These are phyloP conservation scores for Hirsutella thompsonii DNA, from an alignment of 2,329 filamentous ascomycete species.

Conservation along the genomic window DNA sequence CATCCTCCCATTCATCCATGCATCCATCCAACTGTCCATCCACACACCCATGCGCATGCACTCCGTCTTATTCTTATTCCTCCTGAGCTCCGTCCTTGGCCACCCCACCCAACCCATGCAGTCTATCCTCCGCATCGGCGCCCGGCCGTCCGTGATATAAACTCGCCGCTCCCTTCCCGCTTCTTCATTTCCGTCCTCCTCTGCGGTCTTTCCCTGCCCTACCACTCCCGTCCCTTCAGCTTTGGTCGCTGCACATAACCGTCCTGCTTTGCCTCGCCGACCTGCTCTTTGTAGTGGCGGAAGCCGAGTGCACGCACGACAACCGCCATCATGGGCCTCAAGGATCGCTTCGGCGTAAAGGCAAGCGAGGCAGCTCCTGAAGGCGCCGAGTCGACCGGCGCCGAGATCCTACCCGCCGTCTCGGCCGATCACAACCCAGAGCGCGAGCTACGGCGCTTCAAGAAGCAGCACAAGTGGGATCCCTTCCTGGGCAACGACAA, in stretches of 20 bases:
- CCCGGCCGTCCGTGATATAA: neutral
- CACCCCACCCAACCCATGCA: neutral
- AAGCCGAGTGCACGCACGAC: neutral
- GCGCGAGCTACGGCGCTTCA: conserved; percentile 25
- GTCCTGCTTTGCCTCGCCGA: neutral
- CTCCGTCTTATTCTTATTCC: neutral
- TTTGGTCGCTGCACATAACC: no score
- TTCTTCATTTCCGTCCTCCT: neutral
- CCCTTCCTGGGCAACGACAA: conserved; percentile 41
- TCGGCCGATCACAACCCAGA: conserved; percentile 9
- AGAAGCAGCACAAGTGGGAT: conserved; percentile 40
- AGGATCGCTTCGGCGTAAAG: conserved; percentile 9
- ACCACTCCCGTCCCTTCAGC: neutral
- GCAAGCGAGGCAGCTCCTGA: conserved; percentile 6
- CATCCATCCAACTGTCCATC: no score
- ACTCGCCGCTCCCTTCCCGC: neutral
- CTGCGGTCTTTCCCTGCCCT: neutral
- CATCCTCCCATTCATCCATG: no score
- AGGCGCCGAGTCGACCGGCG: conserved; percentile 7
- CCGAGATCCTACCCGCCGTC: conserved; percentile 8
- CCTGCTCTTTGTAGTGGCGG: no score
- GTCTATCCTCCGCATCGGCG: neutral
- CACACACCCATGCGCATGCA: neutral
- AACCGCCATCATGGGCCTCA: conserved; percentile 9
- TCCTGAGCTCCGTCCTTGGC: neutral